Evolutionary conservation across 1,284 basidiomycete genomes (phyloP), one percentile per base, ranked within the genome.

Genomic region (Amylostereum areolatum): DNA sequence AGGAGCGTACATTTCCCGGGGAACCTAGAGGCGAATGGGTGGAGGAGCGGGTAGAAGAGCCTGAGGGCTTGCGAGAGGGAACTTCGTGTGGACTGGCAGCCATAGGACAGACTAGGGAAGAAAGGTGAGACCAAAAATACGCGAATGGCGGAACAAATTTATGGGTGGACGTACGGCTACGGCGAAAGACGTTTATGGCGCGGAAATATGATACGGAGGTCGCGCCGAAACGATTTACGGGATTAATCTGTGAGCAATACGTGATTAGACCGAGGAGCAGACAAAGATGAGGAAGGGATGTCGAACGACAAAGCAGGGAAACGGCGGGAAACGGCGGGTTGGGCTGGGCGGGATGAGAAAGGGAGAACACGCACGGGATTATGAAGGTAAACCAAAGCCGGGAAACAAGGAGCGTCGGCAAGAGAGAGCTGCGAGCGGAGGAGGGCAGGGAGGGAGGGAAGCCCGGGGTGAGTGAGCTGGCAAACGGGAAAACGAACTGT

Each of bases 31-130:
- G 82, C 2, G 84, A 86, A 57, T 77, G 83, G 32, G 72, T 70
- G 45, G 71, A 69, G 47, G 84, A 84, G 48, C 77, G 80, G 18
- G 75, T 75, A 30, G 85, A 82, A 29, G 83, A 82, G 50, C 75
- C 77, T 44, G 85, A 84, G 43, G 81, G 80, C 61, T 84, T 84
- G 61, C 81, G 77, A 32, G 80, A 74, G 42, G 76, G 71, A 52
- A 72, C 67, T 51, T 72, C 74, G 66, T 64, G 61, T 58, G 63
- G 61, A 59, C 66, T 70, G 56, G 65, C 65, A 54, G 77, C 76
- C 81, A 84, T 85, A 54, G 55, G 55, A 32, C 27, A 39, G n/a
- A n/a, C 67, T 68, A 32, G 46, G 42, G 46, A 43, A 45, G 43
- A 52, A 58, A 28, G 35, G 18, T 47, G 24, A 30, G 30, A 34